These are phyloP conservation scores for Ganoderma boninense DNA, from an alignment of 1,284 basidiomycete species.

Conservation along the genomic window DNA sequence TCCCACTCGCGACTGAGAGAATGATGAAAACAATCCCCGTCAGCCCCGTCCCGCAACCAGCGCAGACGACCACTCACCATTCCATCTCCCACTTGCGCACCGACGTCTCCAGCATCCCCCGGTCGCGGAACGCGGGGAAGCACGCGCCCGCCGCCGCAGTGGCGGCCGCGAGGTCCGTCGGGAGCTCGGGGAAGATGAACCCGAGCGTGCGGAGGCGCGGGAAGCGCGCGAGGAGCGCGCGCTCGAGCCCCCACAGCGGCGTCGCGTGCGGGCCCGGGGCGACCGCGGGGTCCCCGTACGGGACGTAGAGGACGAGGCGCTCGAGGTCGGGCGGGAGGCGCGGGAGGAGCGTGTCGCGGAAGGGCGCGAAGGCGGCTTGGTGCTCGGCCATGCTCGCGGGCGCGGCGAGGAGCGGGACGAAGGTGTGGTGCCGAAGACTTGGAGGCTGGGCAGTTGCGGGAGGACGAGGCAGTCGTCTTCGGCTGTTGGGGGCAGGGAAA, in stretches of 20 bases:
- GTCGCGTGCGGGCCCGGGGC: not conserved
- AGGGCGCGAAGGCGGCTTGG: not conserved
- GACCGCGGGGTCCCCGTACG: not conserved
- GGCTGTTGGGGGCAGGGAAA: not conserved
- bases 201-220: conserved; percentile 7
- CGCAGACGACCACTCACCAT: conserved; percentile 8
- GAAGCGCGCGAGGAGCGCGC: conserved; percentile 5
- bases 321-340: conserved; percentile 18
- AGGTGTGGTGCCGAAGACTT: conserved; percentile 13
- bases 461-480: conserved; percentile 14
- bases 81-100: conserved; percentile 10
- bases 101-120: not conserved
- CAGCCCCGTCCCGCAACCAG: not conserved
- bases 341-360: conserved; percentile 10
- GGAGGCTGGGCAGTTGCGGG: conserved; percentile 11
- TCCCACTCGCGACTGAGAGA: conserved; percentile 6
- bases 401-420: not conserved
- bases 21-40: no score
- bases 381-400: not conserved
- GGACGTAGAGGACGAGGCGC: conserved; percentile 14
- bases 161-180: not conserved
- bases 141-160: not conserved
- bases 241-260: conserved; percentile 14
- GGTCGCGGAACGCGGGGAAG: conserved; percentile 10
- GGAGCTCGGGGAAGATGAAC: conserved; percentile 11